Evolutionary conservation across 2,329 filamentous ascomycete genomes (phyloP).

Genomic region (Phaeosphaeria sp.): DNA sequence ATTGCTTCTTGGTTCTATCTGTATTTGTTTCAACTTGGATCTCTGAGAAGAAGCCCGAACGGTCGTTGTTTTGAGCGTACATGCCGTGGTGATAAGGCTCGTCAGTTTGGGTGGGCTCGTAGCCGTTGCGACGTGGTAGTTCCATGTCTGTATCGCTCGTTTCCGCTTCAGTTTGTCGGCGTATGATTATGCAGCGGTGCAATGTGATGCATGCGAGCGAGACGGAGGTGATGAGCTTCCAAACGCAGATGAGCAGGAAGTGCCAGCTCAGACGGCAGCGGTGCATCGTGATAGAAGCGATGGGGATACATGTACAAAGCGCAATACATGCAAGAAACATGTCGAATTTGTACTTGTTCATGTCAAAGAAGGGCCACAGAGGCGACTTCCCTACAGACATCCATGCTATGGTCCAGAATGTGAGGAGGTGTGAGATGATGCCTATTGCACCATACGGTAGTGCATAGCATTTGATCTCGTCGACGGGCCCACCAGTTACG

Average conservation of each 20-base stretch:
- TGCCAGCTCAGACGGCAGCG: constrained; percentile 25
- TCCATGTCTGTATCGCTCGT: not conserved
- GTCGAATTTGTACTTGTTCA: constrained; percentile 11
- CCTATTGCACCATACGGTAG: constrained; percentile 25
- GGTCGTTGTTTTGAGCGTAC: not conserved
- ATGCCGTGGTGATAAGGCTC: not conserved
- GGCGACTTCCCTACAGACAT: constrained; percentile 42
- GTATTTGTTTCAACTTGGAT: not conserved
- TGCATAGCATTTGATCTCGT: constrained; percentile 26
- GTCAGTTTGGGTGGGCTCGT: not conserved
- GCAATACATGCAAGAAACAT: constrained; percentile 8
- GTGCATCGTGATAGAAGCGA: constrained; percentile 18
- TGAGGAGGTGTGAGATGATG: constrained; percentile 51
- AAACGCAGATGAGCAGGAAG: constrained; percentile 19
- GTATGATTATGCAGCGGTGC: constrained; percentile 15
- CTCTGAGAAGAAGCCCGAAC: not conserved
- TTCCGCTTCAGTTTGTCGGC: not conserved
- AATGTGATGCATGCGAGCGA: constrained; percentile 15
- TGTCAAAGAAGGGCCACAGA: constrained; percentile 14
- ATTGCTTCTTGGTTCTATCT: not conserved
- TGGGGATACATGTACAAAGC: constrained; percentile 15
- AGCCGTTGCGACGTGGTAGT: not conserved
- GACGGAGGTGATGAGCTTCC: constrained; percentile 22
- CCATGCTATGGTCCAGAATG: constrained; percentile 51
- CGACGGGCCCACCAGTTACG: constrained; percentile 11